A percentile compares a stretch with the other conserved stretches of the same genome.
These are phyloP conservation scores for Prunus padus DNA, from an alignment of 306 rosid genomes.

Conservation along the genomic window DNA sequence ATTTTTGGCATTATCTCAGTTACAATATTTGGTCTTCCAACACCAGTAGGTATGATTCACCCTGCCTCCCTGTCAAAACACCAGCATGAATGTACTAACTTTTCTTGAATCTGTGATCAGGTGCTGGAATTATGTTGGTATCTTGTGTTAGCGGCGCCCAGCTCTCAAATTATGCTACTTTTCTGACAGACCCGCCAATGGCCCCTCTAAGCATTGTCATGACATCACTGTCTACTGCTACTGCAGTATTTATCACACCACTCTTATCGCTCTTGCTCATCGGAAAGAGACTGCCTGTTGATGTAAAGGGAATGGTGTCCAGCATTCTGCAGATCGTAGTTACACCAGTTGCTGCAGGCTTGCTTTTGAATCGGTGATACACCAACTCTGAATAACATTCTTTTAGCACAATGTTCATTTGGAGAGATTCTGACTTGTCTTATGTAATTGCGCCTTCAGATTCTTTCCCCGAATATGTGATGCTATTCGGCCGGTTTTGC, in stretches of 20 bases:
- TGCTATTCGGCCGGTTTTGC: constrained; percentile 75
- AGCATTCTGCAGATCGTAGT: constrained; percentile 90
- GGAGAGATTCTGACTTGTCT: constrained; percentile 19
- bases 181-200: constrained; percentile 80
- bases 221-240: constrained; percentile 93
- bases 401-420: constrained; percentile 9
- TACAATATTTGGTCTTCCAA: constrained; percentile 64
- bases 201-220: constrained; percentile 93
- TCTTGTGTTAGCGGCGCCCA: constrained; percentile 98
- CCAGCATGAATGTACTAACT: constrained; percentile 32
- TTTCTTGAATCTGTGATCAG: constrained; percentile 46
- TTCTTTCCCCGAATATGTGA: constrained; percentile 68
- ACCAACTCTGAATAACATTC: constrained; percentile 10
- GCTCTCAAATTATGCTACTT: constrained; percentile 90
- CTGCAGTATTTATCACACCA: constrained; percentile 85
- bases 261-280: constrained; percentile 77
- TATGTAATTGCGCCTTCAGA: constrained; percentile 41
- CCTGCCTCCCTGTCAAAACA: constrained; percentile 23
- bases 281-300: constrained; percentile 91
- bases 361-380: constrained; percentile 77
- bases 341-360: constrained; percentile 75
- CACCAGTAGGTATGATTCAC: constrained; percentile 62
- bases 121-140: constrained; percentile 89
- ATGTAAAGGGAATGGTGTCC: constrained; percentile 93
- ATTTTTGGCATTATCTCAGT: constrained; percentile 67